These are phyloP conservation scores for Leishmania amazonensis DNA, from an alignment of 208 protist genomes.

Conservation along the genomic window DNA sequence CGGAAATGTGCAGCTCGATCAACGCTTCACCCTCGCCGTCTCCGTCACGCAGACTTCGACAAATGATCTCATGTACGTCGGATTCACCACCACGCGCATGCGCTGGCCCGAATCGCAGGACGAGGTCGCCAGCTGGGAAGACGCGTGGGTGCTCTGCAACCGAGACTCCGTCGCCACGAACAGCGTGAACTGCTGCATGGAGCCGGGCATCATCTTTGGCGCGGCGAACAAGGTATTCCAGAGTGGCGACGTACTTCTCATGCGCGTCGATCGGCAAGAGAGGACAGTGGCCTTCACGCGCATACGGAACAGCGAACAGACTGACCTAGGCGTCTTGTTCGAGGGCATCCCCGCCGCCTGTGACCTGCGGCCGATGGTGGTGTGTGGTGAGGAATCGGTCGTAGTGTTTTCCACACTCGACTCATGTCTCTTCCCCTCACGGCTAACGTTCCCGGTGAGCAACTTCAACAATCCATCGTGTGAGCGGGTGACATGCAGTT, in stretches of 20 bases:
- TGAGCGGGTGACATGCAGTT: constrained; percentile 22
- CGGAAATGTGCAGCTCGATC: constrained; percentile 60
- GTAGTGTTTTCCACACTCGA: constrained; percentile 84
- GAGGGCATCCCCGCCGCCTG: constrained; percentile 53
- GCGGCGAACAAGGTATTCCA: constrained; percentile 64
- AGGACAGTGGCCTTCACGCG: constrained; percentile 77
- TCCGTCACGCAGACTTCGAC: constrained; percentile 49
- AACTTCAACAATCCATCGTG: constrained; percentile 44
- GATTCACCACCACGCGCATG: constrained; percentile 70
- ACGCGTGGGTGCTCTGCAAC: constrained; percentile 86
- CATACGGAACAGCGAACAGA: constrained; percentile 53
- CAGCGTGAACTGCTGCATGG: constrained; percentile 84
- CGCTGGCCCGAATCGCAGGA: constrained; percentile 45
- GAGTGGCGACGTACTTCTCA: constrained; percentile 70
- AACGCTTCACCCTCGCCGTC: constrained; percentile 68
- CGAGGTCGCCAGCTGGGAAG: constrained; percentile 66
- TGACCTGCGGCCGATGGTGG: constrained; percentile 68
- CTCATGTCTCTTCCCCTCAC: constrained; percentile 69
- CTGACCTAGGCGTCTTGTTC: constrained; percentile 85
- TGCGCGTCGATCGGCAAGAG: constrained; percentile 65
- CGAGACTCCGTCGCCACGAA: constrained; percentile 71
- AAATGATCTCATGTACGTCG: constrained; percentile 76
- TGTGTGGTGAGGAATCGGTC: constrained; percentile 63
- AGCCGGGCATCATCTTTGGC: constrained; percentile 82
- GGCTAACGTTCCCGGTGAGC: constrained; percentile 65